Evolutionary conservation across 805 yeast genomes (phyloP).

Genomic region (Starmerella powellii): DNA sequence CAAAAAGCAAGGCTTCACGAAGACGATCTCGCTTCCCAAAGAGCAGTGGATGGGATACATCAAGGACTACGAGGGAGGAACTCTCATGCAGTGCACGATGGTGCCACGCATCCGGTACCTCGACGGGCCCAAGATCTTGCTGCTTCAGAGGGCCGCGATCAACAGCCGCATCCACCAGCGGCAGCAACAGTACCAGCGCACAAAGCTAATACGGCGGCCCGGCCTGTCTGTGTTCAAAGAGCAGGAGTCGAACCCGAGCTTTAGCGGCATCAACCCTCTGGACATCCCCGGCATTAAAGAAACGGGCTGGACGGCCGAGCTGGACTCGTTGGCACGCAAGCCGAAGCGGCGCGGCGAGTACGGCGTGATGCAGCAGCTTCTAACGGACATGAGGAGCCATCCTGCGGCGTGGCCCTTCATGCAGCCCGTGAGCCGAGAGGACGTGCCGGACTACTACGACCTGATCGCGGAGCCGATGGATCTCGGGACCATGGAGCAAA

Average conservation of each 20-base stretch:
- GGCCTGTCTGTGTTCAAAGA: slow-evolving; percentile 66
- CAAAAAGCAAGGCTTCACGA: slow-evolving; percentile 95
- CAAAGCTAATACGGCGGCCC: slow-evolving; percentile 33
- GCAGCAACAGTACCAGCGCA: slow-evolving; percentile 30
- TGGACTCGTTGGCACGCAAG: slow-evolving; percentile 91
- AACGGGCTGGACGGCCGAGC: slow-evolving; percentile 96
- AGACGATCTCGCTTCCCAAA: slow-evolving; percentile 77
- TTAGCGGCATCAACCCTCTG: slow-evolving; percentile 51
- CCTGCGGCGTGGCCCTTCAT: slow-evolving; percentile 98
- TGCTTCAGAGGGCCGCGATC: slow-evolving; percentile 85
- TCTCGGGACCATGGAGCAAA: slow-evolving; percentile 85
- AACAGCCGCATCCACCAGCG: slow-evolving; percentile 68
- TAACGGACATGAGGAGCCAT: slow-evolving; percentile 82
- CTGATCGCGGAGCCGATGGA: slow-evolving; percentile 98
- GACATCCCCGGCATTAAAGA: slow-evolving; percentile 81
- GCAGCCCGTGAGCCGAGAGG: slow-evolving; percentile 82
- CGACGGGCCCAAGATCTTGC: slow-evolving; percentile 73
- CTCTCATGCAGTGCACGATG: slow-evolving; percentile 95
- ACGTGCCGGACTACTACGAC: slow-evolving; percentile 91
- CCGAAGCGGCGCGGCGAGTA: slow-evolving; percentile 93
- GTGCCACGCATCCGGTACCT: slow-evolving; percentile 76
- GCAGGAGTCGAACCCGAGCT: slow-evolving; percentile 19
- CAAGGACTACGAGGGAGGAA: slow-evolving; percentile 98
- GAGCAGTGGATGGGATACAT: slow-evolving; percentile 96
- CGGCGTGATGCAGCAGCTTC: slow-evolving; percentile 78